Conservation (phyloP, 495 filamentous ascomycete species). For the Margaritispora aquatica region DNA sequence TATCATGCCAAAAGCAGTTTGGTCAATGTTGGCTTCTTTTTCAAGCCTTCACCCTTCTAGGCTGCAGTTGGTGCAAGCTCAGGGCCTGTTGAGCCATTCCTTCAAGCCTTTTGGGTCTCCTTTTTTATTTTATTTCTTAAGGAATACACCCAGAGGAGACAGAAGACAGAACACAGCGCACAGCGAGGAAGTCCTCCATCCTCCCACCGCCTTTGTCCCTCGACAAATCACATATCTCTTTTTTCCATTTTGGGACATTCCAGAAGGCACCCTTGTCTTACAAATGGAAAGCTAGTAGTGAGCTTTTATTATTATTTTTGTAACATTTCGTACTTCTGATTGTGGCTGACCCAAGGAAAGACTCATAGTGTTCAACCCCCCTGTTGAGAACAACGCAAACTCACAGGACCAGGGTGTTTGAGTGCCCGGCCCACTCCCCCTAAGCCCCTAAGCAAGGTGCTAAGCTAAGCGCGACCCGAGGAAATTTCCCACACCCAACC, state of each 20-base stretch:
- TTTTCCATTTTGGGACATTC: background rate
- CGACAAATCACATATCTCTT: background rate
- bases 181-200: too few relatives aligned
- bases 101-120: background rate
- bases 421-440: background rate
- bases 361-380: background rate
- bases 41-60: background rate
- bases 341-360: conserved; percentile 14
- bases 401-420: background rate
- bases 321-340: background rate
- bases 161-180: too few relatives aligned
- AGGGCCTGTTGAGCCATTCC: too few relatives aligned
- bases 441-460: background rate
- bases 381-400: background rate
- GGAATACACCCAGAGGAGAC: too few relatives aligned
- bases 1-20: background rate
- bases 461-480: background rate
- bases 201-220: background rate
- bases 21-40: background rate
- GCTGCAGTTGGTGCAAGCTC: too few relatives aligned
- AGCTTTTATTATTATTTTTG: background rate
- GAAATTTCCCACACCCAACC: conserved; percentile 4
- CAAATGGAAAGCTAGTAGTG: background rate
- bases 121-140: background rate
- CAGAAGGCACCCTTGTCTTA: background rate